These are phyloP conservation scores for Boechera stricta DNA, from an alignment of 345 rosid genomes.

Conservation along the genomic window DNA sequence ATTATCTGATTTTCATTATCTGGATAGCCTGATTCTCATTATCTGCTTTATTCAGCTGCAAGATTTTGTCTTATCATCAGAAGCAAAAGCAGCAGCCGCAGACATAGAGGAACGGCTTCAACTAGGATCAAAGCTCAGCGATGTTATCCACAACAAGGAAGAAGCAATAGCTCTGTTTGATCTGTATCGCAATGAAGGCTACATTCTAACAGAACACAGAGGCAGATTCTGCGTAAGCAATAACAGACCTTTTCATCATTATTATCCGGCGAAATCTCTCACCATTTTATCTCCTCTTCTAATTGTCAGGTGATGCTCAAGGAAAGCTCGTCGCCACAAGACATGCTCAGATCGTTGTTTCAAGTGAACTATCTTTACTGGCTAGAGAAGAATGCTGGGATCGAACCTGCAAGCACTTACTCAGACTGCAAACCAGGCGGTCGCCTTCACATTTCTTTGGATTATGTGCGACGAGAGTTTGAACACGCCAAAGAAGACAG, in stretches of 20 bases:
- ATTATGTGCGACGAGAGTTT: slow-evolving; percentile 84
- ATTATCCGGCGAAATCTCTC: background rate
- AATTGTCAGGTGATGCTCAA: slow-evolving; percentile 81
- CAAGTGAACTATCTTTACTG: slow-evolving; percentile 93
- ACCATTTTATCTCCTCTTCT: slow-evolving; percentile 12
- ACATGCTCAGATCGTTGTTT: slow-evolving; percentile 93
- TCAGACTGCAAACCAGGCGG: slow-evolving; percentile 80
- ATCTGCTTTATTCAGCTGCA: slow-evolving; percentile 49
- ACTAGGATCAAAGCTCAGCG: slow-evolving; percentile 85
- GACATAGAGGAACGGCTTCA: slow-evolving; percentile 72
- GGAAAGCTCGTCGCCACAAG: slow-evolving; percentile 74
- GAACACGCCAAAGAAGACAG: slow-evolving; percentile 78
- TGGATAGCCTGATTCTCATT: background rate
- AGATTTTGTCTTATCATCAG: slow-evolving; percentile 56
- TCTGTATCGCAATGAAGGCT: slow-evolving; percentile 76
- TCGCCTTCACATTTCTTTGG: slow-evolving; percentile 76
- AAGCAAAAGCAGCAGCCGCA: slow-evolving; percentile 80
- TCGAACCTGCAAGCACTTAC: slow-evolving; percentile 58
- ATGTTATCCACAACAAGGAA: slow-evolving; percentile 69
- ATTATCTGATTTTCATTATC: no score
- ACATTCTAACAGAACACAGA: slow-evolving; percentile 73
- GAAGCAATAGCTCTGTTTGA: slow-evolving; percentile 72
- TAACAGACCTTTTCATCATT: background rate
- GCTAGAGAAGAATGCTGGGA: slow-evolving; percentile 94
- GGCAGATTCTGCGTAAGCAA: slow-evolving; percentile 78